These are phyloP conservation scores for Ziziphus jujuba DNA, from an alignment of 306 rosid species.

Conservation along the genomic window DNA sequence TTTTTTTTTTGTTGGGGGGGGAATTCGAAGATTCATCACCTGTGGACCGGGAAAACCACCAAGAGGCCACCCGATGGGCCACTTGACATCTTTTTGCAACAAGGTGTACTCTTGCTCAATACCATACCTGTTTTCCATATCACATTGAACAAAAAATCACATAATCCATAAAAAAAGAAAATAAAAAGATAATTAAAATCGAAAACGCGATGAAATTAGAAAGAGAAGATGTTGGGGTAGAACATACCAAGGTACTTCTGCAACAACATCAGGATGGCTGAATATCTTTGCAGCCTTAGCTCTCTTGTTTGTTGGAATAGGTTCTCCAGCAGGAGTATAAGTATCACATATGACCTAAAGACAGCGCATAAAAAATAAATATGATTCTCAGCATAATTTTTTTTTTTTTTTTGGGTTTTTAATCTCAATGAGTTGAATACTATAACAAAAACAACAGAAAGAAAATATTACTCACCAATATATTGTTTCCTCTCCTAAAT, in stretches of 20 bases:
- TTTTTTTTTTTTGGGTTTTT: no score
- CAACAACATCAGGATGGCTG: slow-evolving; percentile 59
- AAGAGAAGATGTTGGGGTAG: neutral
- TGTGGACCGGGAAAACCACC: slow-evolving; percentile 92
- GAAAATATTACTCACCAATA: slow-evolving; percentile 50
- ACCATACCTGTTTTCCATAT: slow-evolving; percentile 63
- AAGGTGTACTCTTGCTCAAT: slow-evolving; percentile 93
- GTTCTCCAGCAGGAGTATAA: slow-evolving; percentile 64
- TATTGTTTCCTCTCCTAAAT: slow-evolving; percentile 77
- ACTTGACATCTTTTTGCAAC: slow-evolving; percentile 69
- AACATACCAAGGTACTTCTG: slow-evolving; percentile 63
- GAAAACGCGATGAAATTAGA: neutral
- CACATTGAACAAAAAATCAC: slow-evolving; percentile 2
- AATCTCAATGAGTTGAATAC: neutral
- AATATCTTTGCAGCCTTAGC: slow-evolving; percentile 61
- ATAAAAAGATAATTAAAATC: neutral
- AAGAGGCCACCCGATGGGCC: slow-evolving; percentile 93
- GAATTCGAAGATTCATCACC: slow-evolving; percentile 32
- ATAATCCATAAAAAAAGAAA: no score
- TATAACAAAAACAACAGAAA: no score
- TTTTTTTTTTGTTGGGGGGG: no score
- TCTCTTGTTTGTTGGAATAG: slow-evolving; percentile 75
- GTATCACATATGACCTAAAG: slow-evolving; percentile 69
- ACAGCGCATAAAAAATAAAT: slow-evolving; percentile 10
- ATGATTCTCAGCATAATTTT: neutral